Base-by-base conservation (phyloP, 2,329 filamentous ascomycete genomes). In the Metarhizium anisopliae region DNA sequence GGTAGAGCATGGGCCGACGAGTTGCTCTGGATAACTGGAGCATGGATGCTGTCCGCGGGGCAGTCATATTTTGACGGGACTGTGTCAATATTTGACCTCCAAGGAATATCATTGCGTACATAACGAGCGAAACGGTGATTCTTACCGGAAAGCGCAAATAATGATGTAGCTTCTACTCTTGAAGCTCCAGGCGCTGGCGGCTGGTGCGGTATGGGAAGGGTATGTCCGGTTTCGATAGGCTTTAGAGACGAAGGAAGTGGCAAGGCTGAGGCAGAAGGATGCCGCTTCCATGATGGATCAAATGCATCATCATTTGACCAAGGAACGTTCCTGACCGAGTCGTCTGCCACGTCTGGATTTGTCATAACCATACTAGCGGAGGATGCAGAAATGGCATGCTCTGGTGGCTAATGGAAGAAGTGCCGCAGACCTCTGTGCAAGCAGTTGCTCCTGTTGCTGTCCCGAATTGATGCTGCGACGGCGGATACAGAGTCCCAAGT, bases 251-350 rank as follows among this genome's bases (percentile, higher is more conserved):
- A 54, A 5, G 38, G 25, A 32, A 11, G 45, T n/a, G 35, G 14
- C 45, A 45, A 7, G 36, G 25, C 45, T 14, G 40, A 43, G 11
- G 56, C 45, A 8, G 56, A 50, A 13, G 49, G 25, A 8, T 55
- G 50, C 57, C 57, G 56, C 30, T 29, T 47, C 60, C 57, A 59
- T 25, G 54, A 32, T 29, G 50, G 18, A 30, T 59, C 56, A 35
- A 54, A 38, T 4, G 52, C 29, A 38, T 47, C 6, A 6, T 11
- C 20, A 11, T 14, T 38, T 2, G 36, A 25, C 45, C 29, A 51
- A 36, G 50, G 40, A 29, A 18, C 14, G 36, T 13, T 53, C 11
- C 29, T n/a, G 42, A 13, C 42, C n/a, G 35, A 32, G 29, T 43
- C 43, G 25, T 38, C 49, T 10, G 30, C 20, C 30, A 47, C 53